Base-by-base conservation (phyloP, 371 early-diverging fungal species). In the Lichtheimia ornata region DNA sequence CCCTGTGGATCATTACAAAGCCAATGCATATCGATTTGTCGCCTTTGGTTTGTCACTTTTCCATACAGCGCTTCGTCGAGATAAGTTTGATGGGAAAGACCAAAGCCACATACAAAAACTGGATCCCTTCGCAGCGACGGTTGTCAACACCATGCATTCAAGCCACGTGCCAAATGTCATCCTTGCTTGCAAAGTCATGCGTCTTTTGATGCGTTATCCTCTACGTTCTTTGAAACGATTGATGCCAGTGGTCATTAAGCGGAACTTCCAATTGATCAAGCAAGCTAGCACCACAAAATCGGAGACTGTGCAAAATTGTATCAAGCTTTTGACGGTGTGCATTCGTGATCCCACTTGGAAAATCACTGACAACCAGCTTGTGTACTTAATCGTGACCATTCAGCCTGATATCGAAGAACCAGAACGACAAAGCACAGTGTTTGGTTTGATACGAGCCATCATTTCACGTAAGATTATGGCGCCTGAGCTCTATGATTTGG, bases 401-500 rank as follows among this genome's bases (percentile, higher is more conserved):
- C 84, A 84, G 28, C 93, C 95, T 12, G 95, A 97, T 68, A 71
- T 98, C 56, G 95, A 95, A 65, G 92, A 92, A 49, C 86, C 91
- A 17, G 93, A 94, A 59, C 77, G 86, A 4, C 95, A 95, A 67
- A 77, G 87, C 1, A 91, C 91, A 3, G 90, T 91, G 0, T 97
- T 97, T 64, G 82, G 89, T 0, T 69, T 98, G 14, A 82, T 97
- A 47, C 86, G 91, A 20, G 92, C 95, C 6, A 90, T 98, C 50
- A 73, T 98, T 40, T 75, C 88, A 0, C 89, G 95, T 20, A 89
- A 94, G 59, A 87, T 94, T 60, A 82, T 97, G 30, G 89, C 89
- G 20, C 87, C 89, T 12, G 93, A 94, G 68, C 81, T 98, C 62
- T 98, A 97, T 66, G 95, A 97, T 58, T 67, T 97, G 45, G 92